Evolutionary conservation across 306 rosid genomes (phyloP).

Genomic region (Lagenaria siceraria): DNA sequence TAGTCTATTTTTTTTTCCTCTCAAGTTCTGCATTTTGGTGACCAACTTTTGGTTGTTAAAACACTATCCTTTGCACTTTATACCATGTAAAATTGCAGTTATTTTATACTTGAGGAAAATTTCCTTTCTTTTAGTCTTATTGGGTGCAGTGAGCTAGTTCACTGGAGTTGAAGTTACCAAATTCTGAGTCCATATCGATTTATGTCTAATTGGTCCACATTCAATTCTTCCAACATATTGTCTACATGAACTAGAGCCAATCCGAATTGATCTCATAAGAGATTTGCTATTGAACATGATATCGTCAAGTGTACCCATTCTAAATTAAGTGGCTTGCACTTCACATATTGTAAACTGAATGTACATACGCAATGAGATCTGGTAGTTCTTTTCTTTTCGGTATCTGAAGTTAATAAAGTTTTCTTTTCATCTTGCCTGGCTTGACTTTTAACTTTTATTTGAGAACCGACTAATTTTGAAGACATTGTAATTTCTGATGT

Average conservation of each 20-base stretch:
- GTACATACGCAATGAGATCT: background rate
- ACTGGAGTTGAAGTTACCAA: background rate
- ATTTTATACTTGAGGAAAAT: background rate
- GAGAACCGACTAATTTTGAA: background rate
- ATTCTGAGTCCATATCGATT: background rate
- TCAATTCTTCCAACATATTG: background rate
- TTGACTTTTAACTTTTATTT: background rate
- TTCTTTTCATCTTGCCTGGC: background rate
- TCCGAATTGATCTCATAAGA: background rate
- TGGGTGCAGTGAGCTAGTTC: background rate
- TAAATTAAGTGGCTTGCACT: background rate
- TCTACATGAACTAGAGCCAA: background rate
- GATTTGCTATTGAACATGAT: background rate
- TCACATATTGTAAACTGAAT: background rate
- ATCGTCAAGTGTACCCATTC: background rate
- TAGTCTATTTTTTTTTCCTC: background rate
- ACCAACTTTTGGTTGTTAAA: background rate
- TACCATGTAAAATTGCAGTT: background rate
- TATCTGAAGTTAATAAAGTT: background rate
- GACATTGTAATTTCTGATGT: background rate
- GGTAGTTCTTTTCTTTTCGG: background rate
- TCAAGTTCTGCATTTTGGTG: background rate
- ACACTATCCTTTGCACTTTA: background rate
- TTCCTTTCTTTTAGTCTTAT: background rate
- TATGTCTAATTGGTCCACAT: background rate